These are phyloP conservation scores for Geotrichum citri-aurantii DNA, from an alignment of 1,139 yeast genomes.

Conservation along the genomic window DNA sequence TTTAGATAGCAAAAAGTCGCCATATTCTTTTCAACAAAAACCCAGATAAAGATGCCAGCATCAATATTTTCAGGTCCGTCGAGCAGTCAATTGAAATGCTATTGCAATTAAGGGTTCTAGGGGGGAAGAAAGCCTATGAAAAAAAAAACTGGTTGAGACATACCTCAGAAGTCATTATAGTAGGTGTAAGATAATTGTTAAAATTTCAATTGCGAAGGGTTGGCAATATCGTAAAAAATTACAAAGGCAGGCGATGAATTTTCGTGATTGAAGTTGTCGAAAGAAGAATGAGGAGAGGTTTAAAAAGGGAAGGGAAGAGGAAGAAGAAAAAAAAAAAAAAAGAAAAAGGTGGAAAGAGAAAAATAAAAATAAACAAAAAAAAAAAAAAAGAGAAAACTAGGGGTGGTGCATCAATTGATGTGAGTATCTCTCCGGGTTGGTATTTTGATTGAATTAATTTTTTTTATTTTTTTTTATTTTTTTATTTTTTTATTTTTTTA, in stretches of 20 bases:
- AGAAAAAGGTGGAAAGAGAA: not conserved
- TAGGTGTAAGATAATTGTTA: not conserved
- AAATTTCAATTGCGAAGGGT: not conserved
- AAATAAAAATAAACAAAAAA: not conserved
- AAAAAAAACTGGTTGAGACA: not conserved
- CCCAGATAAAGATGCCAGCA: not conserved
- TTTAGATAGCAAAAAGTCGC: no score
- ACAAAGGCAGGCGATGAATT: not conserved
- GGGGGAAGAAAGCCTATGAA: not conserved
- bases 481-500: not conserved
- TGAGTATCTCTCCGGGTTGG: not conserved
- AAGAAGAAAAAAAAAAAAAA: not conserved
- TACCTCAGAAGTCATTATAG: constrained; percentile 1
- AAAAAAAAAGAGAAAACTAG: not conserved
- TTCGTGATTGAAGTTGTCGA: not conserved
- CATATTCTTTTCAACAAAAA: not conserved
- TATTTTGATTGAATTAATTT: not conserved
- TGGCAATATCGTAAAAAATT: not conserved
- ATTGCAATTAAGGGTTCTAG: not conserved
- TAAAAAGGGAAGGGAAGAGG: not conserved
- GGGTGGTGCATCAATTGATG: not conserved
- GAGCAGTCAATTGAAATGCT: not conserved
- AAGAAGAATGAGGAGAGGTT: not conserved
- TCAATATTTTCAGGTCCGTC: not conserved
- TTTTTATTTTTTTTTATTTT: not conserved